Evolutionary conservation across 495 filamentous ascomycete species (phyloP), one percentile per base, ranked within the genome.

Genomic region (Poronia punctata): DNA sequence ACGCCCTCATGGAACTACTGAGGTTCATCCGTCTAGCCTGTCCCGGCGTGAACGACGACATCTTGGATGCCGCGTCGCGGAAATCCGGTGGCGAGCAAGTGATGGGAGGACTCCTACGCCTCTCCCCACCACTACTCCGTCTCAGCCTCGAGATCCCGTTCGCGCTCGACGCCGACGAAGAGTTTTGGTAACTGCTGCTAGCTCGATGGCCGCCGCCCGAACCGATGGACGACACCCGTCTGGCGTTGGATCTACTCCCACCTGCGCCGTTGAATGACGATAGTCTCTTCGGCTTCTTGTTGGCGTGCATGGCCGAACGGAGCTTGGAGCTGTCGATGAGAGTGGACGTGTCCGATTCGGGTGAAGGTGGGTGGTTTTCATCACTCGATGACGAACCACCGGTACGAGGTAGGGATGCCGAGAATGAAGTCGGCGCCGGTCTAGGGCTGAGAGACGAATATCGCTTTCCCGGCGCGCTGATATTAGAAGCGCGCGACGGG

Each of bases 11-110:
- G 31, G 59, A 61, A 10, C 60, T 54, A 19, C 61, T 57, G 24
- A 71, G 49, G 30, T 63, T 60, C 64, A 72, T 72, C 17, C 66
- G 56, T 27, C 67, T 46, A 10, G 66, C 67, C 40, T 70, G 65
- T 2, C 65, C 65, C 1, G 60, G 46, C 12, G 67, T 70, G 38
- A 72, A 55, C 2, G 43, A 38, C 15, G 40, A 34, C 4, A 45
- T 40, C 23, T 40, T 45, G 4, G 35, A 38, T 1, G 33, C 36
- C 8, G 42, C 4, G 15, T 38, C 43, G 19, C 29, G 35, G 19
- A 46, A 24, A 7, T 59, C 59, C n/a, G 61, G 59, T 19, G 68
- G 67, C 27, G 66, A 66, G 40, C 64, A 71, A 20, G 54, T 49
- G 39, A 72, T 64, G 20, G 68, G 67, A 11, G 67, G 66, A 34